Percentiles rank a stretch among this genome's conserved stretches.
These are phyloP conservation scores for Vigna hirtella DNA, from an alignment of 306 rosid species.

Conservation along the genomic window DNA sequence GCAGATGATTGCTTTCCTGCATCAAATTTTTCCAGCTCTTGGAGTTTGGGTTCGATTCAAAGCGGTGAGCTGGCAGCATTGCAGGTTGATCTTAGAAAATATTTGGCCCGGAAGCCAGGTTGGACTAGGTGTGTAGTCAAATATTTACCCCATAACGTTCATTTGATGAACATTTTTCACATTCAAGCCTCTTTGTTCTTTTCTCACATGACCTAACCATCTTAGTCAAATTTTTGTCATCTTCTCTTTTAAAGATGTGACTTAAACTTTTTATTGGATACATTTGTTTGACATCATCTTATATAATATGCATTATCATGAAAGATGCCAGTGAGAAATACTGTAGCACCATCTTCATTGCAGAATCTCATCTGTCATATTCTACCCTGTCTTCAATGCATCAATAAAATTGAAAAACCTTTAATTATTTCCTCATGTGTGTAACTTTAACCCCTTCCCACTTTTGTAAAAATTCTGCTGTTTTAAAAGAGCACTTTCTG, in stretches of 20 bases:
- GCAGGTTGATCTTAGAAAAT: slow-evolving; percentile 97
- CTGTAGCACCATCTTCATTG: not conserved
- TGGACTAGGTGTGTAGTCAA: slow-evolving; percentile 88
- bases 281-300: slow-evolving; percentile 1
- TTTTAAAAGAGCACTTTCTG: slow-evolving; percentile 25
- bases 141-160: slow-evolving; percentile 11
- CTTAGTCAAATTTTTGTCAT: not conserved
- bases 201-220: not conserved
- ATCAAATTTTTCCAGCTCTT: slow-evolving; percentile 95
- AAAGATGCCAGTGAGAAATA: not conserved
- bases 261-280: not conserved
- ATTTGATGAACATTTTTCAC: not conserved
- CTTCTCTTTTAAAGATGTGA: not conserved
- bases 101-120: slow-evolving; percentile 96
- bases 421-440: not conserved
- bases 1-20: slow-evolving; percentile 99
- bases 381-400: not conserved
- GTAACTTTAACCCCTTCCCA: not conserved
- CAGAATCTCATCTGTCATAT: not conserved
- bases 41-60: slow-evolving; percentile 91
- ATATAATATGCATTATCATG: not conserved
- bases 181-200: not conserved
- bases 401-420: not conserved
- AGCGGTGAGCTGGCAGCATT: slow-evolving; percentile 93
- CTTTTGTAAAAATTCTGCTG: slow-evolving; percentile 7